These are phyloP conservation scores for Colletotrichum chlorophyti DNA, from an alignment of 2,329 filamentous ascomycete species.

Conservation along the genomic window DNA sequence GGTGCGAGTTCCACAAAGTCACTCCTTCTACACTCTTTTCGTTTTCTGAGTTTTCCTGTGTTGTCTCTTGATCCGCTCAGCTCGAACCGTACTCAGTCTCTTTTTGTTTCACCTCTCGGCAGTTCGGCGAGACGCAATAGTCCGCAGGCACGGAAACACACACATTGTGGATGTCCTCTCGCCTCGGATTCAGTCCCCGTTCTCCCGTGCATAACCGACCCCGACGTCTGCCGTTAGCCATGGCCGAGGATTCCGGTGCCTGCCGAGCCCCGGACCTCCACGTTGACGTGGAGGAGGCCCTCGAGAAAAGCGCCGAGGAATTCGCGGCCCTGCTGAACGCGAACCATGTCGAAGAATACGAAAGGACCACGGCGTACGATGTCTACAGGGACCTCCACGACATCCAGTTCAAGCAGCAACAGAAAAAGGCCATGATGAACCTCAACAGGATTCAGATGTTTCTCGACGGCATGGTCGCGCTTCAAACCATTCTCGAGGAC, in stretches of 20 bases:
- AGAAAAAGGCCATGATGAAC: conserved; percentile 36
- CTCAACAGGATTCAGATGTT: conserved; percentile 35
- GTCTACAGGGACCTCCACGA: conserved; percentile 32
- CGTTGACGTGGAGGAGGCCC: not conserved
- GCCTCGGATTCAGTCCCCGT: too few species aligned
- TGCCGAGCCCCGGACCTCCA: not conserved
- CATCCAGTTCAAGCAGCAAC: conserved; percentile 36
- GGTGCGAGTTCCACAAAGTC: too few species aligned
- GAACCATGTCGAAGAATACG: conserved; percentile 30
- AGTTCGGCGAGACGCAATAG: too few species aligned
- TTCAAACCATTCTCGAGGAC: conserved; percentile 17
- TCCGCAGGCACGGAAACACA: too few species aligned
- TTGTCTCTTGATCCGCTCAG: too few species aligned
- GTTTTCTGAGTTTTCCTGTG: too few species aligned
- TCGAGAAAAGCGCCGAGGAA: conserved; percentile 2
- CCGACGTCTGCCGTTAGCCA: not conserved
- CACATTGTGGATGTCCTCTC: too few species aligned
- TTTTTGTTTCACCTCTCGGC: too few species aligned
- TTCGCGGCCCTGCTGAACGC: conserved; percentile 30
- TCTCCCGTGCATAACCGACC: not conserved
- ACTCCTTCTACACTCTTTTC: too few species aligned
- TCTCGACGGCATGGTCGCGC: conserved; percentile 30
- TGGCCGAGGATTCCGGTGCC: not conserved
- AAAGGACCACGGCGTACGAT: conserved; percentile 24
- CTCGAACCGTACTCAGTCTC: too few species aligned